phyloP scores from a whole-genome alignment of 495 filamentous ascomycete genomes.

The Talaromyces thailandensis region DNA sequence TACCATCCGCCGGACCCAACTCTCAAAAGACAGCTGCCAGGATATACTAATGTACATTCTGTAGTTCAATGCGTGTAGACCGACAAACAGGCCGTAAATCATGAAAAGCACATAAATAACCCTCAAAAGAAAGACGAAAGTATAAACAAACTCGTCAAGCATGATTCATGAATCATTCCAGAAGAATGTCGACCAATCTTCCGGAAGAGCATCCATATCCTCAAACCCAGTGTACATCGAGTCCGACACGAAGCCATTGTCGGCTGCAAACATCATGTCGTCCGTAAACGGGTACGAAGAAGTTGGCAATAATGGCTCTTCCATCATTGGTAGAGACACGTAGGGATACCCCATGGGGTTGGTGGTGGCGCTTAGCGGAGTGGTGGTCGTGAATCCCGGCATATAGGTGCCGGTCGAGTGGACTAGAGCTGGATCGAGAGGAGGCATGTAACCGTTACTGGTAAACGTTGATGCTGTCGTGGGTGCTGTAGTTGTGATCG shows the following conservation, averaged over 20 bases:
- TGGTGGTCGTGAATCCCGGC: background rate
- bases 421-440: background rate
- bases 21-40: background rate
- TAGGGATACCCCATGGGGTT: constrained; percentile 1
- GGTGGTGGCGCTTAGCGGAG: background rate
- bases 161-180: constrained; percentile 4
- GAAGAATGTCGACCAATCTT: constrained; percentile 9
- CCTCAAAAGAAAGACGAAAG: background rate
- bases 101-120: background rate
- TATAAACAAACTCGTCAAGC: background rate
- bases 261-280: constrained; percentile 6
- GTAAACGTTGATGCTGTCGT: background rate
- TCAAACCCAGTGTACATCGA: constrained; percentile 7
- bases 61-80: constrained; percentile 1
- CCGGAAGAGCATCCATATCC: constrained; percentile 9
- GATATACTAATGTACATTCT: background rate
- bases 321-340: constrained; percentile 5
- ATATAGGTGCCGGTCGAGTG: background rate
- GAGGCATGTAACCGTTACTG: background rate
- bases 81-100: constrained; percentile 1
- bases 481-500: background rate
- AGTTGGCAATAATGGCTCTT: background rate
- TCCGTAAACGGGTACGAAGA: background rate
- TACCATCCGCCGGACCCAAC: background rate
- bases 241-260: constrained; percentile 3